phyloP scores from a whole-genome alignment of 768 basidiomycete species.

The Boletus vermiculosoides region DNA sequence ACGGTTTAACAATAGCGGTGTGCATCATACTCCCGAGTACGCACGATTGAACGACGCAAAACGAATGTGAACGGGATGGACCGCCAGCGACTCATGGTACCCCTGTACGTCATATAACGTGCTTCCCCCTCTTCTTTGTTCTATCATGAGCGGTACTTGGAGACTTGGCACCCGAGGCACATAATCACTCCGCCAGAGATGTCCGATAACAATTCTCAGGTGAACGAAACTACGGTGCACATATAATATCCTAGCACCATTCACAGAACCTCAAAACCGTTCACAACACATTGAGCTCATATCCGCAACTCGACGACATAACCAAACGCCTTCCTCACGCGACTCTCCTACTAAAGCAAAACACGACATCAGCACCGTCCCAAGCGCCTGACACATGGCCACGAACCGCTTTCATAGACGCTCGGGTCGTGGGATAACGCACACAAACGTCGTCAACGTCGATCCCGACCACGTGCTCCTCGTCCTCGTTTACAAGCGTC shows the following conservation, averaged over 20 bases:
- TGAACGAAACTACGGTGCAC: too few species aligned
- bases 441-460: constrained; percentile 20
- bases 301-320: constrained; percentile 18
- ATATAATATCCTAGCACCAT: neutral
- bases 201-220: neutral
- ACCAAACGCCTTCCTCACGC: constrained; percentile 5
- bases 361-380: constrained; percentile 1
- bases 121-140: too few species aligned
- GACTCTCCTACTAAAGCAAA: constrained; percentile 13
- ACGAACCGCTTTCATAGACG: constrained; percentile 28
- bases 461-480: constrained; percentile 5
- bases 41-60: too few species aligned
- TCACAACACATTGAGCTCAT: neutral
- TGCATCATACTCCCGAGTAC: too few species aligned
- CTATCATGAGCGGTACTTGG: too few species aligned
- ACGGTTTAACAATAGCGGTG: too few species aligned
- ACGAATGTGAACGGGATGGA: too few species aligned
- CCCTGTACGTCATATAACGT: too few species aligned
- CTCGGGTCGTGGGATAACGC: constrained; percentile 19
- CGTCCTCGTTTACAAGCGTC: constrained; percentile 31
- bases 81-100: too few species aligned
- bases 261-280: neutral
- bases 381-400: neutral
- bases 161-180: too few species aligned
- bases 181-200: neutral